A percentile compares a stretch with the other conserved stretches of the same genome.
These are phyloP conservation scores for Graphilbum fragrans DNA, from an alignment of 2,329 filamentous ascomycete genomes.

Conservation along the genomic window DNA sequence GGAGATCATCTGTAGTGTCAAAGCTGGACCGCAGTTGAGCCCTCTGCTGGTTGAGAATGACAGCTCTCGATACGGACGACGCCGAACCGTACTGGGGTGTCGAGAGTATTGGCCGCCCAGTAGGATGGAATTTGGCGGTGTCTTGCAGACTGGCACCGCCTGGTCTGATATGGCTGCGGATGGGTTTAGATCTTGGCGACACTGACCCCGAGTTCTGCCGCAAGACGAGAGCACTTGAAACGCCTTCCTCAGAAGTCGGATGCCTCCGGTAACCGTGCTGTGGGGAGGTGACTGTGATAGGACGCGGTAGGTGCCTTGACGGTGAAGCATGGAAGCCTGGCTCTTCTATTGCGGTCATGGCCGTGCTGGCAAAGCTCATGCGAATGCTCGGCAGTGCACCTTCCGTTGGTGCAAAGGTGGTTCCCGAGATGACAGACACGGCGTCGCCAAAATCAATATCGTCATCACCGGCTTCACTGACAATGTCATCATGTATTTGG, in stretches of 20 bases:
- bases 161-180: not conserved
- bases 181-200: not conserved
- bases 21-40: slow-evolving; percentile 26
- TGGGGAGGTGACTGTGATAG: not conserved
- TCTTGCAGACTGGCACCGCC: not conserved
- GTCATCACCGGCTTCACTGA: not conserved
- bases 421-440: slow-evolving; percentile 18
- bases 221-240: not conserved
- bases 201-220: not conserved
- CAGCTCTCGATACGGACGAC: slow-evolving; percentile 16
- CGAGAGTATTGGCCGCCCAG: slow-evolving; percentile 18
- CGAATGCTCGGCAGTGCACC: slow-evolving; percentile 8
- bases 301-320: not conserved
- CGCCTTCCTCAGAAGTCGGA: not conserved
- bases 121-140: not conserved
- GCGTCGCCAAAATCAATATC: slow-evolving; percentile 10
- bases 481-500: not conserved
- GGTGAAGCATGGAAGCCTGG: not conserved
- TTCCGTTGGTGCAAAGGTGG: slow-evolving; percentile 15
- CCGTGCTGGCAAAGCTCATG: slow-evolving; percentile 11
- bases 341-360: slow-evolving; percentile 4
- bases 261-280: not conserved
- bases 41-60: slow-evolving; percentile 33
- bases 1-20: slow-evolving; percentile 19
- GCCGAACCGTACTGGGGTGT: not conserved